Evolutionary conservation across 768 basidiomycete species (phyloP), one percentile per base, ranked within the genome.

Genomic region (Tylopilus sp.): DNA sequence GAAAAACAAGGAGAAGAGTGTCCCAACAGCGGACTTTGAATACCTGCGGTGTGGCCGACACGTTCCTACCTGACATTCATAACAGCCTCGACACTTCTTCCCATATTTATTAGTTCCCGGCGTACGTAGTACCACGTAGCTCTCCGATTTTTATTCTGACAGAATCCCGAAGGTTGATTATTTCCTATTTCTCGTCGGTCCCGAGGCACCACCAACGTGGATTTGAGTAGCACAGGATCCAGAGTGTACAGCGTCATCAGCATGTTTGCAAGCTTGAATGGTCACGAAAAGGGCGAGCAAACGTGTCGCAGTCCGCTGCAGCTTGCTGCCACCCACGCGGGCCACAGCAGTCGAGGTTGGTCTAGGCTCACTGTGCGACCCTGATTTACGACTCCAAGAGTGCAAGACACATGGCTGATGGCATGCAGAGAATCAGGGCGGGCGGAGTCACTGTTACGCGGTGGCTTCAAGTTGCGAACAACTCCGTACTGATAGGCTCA

Each of bases 1-100:
- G 56, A 70, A 68, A 68, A 68, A 50, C 64, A 68, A 63, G 62
- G 54, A 60, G 45, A 52, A 56, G 55, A 55, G 53, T 34, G 56
- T 51, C 47, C 51, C 53, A 61, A 60, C 52, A 41, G 65, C 68
- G 68, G 68, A 69, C 68, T 71, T 69, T 69, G 48, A 69, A 69
- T 58, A 6, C 46, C 58, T 63, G 48, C 52, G 43, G 49, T 36
- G 53, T 50, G 60, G 63, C 51, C 61, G 55, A 67, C 69, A 69
- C 69, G 69, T 65, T 71, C 50, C 56, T 45, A 19, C 10, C 34
- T 19, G 49, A 40, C 28, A n/a, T 13, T 19, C n/a, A 21, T 44
- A n/a, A 29, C 43, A 12, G 28, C 41, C 17, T 26, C 25, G 25
- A 42, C 41, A 16, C 41, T 42, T 8, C 6, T 22, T 40, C 1